Percentiles rank a stretch among this genome's conserved stretches.
These are phyloP conservation scores for Moesziomyces parantarcticus DNA, from an alignment of 1,284 basidiomycete species.

Conservation along the genomic window DNA sequence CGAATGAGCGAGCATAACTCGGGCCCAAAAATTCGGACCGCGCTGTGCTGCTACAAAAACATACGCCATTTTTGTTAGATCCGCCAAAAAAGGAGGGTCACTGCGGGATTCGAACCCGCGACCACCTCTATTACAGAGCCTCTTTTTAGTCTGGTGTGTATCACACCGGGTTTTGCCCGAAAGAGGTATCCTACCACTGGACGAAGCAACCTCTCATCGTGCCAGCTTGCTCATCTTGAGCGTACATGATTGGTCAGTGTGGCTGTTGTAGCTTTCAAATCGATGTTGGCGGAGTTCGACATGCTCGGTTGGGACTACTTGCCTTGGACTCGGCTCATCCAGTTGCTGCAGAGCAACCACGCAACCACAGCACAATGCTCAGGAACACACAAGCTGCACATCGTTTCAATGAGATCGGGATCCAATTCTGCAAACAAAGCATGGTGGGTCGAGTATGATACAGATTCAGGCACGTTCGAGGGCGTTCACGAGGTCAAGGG, in stretches of 20 bases:
- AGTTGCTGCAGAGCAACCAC: too few species aligned
- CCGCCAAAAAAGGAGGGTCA: constrained; percentile 12
- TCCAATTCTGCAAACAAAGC: too few species aligned
- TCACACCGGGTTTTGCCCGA: constrained; percentile 39
- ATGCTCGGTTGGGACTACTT: neutral
- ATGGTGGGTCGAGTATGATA: too few species aligned
- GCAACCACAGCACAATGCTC: too few species aligned
- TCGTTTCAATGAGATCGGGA: too few species aligned
- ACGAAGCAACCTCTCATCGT: constrained; percentile 36
- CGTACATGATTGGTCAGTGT: too few species aligned
- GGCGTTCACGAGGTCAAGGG: constrained; percentile 1
- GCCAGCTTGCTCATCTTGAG: accelerated
- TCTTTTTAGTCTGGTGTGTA: constrained; percentile 13
- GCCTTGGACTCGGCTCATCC: too few species aligned
- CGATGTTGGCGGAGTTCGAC: neutral
- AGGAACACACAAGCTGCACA: too few species aligned
- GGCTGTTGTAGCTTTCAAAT: too few species aligned
- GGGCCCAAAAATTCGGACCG: neutral
- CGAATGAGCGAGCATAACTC: constrained; percentile 6
- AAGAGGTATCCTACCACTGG: constrained; percentile 53
- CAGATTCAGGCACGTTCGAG: too few species aligned
- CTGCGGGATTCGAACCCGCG: constrained; percentile 46
- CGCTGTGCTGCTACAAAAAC: constrained; percentile 1
- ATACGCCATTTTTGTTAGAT: too few species aligned
- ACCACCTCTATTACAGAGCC: constrained; percentile 40